Evolutionary conservation across 2,329 filamentous ascomycete genomes (phyloP).

Genomic region (Gliomastix tumulicola): DNA sequence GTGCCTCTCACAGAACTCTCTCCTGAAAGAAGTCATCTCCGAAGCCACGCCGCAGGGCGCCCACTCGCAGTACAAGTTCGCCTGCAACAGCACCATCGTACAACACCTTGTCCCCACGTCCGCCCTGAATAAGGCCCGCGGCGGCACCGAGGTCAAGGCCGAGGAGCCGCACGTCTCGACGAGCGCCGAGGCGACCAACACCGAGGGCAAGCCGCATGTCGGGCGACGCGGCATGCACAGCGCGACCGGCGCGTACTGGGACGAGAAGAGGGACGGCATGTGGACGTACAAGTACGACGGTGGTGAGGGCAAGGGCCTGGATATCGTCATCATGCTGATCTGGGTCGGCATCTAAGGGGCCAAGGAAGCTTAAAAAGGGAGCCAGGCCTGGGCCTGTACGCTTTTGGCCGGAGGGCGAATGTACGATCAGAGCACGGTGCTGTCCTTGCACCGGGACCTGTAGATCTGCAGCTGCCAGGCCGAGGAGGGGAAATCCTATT

Average conservation of each 20-base stretch:
- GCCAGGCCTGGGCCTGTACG: neutral
- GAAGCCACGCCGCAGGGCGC: conserved; percentile 57
- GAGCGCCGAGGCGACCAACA: conserved; percentile 45
- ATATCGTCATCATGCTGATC: conserved; percentile 66
- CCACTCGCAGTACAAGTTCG: conserved; percentile 77
- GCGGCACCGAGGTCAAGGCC: conserved; percentile 37
- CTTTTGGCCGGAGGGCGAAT: neutral
- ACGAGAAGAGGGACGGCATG: conserved; percentile 84
- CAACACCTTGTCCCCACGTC: conserved; percentile 76
- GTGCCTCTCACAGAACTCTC: conserved; percentile 51
- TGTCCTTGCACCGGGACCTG: too few relatives aligned
- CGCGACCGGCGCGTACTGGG: conserved; percentile 81
- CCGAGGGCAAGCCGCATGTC: conserved; percentile 62
- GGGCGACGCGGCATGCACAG: conserved; percentile 88
- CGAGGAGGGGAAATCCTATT: too few relatives aligned
- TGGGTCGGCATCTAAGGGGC: conserved; percentile 54
- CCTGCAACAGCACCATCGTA: conserved; percentile 96
- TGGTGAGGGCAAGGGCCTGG: conserved; percentile 58
- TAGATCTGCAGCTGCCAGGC: too few relatives aligned
- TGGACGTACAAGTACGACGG: conserved; percentile 83
- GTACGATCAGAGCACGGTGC: too few relatives aligned
- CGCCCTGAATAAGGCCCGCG: conserved; percentile 52
- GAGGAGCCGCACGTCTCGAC: conserved; percentile 48
- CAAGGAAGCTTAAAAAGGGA: neutral
- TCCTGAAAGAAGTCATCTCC: conserved; percentile 71